Base-by-base conservation (phyloP, 257 asterid genomes). In the Salvia hispanica region DNA sequence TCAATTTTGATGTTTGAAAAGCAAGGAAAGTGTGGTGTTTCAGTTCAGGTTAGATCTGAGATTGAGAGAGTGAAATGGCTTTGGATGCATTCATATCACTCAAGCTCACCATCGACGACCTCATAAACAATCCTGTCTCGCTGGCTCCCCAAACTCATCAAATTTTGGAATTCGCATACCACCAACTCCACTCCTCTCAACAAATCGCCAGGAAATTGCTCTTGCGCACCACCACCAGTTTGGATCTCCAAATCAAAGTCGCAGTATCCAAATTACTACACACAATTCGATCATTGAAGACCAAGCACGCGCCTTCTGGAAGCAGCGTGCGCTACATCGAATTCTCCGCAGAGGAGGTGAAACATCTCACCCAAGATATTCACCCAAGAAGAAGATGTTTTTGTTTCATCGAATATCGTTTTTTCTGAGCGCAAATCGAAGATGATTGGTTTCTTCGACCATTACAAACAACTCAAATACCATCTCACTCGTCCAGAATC, bases 321-420 rank as follows among this genome's bases (percentile, higher is more conserved):
- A 50, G 56, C 56, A 6, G 56, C 31, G 56, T 50, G 56, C 56
- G 56, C 31, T 18, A 51, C 3, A 51, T 51, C 56, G 56, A 51
- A 16, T 51, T 51, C 56, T 51, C 56, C 13, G 21, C 13, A 0
- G 56, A 51, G 11, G 56, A 51, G 11, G 56, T 16, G 12, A 18
- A 51, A 18, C 11, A 16, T 51, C 56, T 51, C 31, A 16, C 16
- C 13, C 56, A 3, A 16, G 56, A 51, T 51, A 18, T 16, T 8
- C 11, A 51, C 9, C 7, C 56, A 1, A 7, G 56, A 16, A 2
- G 56, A 8, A 3, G 56, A 1, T 1, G 10, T 0, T 50, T 50
- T 12, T 1, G 10, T 0, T 50, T 50, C 28, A 50, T 16, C 56
- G 3, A 2, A 16, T 6, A 51, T 51, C 33, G 13, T 0, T 3